phyloP scores from a whole-genome alignment of 768 basidiomycete species.

The Tulasnella sp. region DNA sequence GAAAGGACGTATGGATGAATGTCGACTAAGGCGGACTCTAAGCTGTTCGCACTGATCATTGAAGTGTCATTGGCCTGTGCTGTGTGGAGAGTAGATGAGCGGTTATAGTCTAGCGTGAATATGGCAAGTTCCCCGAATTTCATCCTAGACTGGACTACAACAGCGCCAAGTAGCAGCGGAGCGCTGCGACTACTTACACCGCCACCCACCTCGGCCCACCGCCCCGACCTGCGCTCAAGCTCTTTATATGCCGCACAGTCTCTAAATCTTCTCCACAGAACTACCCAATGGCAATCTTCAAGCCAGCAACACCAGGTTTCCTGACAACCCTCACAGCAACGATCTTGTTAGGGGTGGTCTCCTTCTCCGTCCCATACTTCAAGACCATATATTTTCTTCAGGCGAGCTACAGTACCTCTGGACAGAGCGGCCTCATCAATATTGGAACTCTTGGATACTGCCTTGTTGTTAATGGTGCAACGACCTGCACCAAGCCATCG shows the following conservation, averaged over 20 bases:
- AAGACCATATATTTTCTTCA: slow-evolving; percentile 71
- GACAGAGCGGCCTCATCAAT: slow-evolving; percentile 50
- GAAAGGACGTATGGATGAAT: slow-evolving; percentile 1
- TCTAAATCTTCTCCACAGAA: too few species aligned
- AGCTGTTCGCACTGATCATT: not conserved
- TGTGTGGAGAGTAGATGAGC: too few species aligned
- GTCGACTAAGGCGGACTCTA: not conserved
- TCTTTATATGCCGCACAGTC: too few species aligned
- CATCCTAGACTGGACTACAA: too few species aligned
- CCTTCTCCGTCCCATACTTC: slow-evolving; percentile 83
- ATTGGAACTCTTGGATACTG: slow-evolving; percentile 93
- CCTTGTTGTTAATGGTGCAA: slow-evolving; percentile 39
- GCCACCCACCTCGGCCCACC: too few species aligned
- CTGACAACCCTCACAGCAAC: slow-evolving; percentile 72
- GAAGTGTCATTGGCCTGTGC: not conserved
- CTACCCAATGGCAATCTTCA: slow-evolving; percentile 20
- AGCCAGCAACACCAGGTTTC: slow-evolving; percentile 86
- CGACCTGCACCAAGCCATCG: slow-evolving; percentile 65
- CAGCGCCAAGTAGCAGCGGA: too few species aligned
- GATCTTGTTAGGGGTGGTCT: slow-evolving; percentile 68
- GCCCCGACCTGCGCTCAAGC: too few species aligned
- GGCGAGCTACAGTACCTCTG: slow-evolving; percentile 44
- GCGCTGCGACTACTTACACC: too few species aligned
- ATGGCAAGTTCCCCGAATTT: too few species aligned
- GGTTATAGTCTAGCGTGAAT: too few species aligned